phyloP scores from a whole-genome alignment of 192 early-diverging fungal genomes.

The Cetraspora pellucida region DNA sequence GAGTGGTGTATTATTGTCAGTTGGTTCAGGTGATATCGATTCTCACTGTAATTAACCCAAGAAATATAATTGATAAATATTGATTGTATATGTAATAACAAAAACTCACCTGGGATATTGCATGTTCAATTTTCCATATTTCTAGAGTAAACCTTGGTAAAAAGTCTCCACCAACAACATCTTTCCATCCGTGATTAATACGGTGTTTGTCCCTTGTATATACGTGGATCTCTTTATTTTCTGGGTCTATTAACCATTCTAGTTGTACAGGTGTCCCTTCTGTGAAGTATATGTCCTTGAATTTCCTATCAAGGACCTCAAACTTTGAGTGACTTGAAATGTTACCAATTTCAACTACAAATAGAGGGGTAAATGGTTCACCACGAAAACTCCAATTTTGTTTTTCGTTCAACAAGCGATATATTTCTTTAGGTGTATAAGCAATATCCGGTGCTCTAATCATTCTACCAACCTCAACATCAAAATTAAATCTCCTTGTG shows the following conservation, averaged over 20 bases:
- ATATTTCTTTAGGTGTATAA: conserved; percentile 19
- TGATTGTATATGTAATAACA: conserved; percentile 19
- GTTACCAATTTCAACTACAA: conserved; percentile 26
- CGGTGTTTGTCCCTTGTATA: not conserved
- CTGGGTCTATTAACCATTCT: conserved; percentile 29
- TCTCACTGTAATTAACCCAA: conserved; percentile 6
- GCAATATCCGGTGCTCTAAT: conserved; percentile 29
- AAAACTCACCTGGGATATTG: conserved; percentile 16
- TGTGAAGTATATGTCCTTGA: conserved; percentile 21
- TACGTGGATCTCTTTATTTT: conserved; percentile 27
- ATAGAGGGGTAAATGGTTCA: conserved; percentile 29
- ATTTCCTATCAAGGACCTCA: conserved; percentile 4
- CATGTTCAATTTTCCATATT: conserved; percentile 26
- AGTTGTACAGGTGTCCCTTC: conserved; percentile 1
- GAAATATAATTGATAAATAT: conserved; percentile 12
- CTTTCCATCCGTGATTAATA: conserved; percentile 23
- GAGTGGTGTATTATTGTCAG: not conserved
- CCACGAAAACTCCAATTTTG: conserved; percentile 28
- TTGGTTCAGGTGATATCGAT: not conserved
- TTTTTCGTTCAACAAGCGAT: conserved; percentile 3
- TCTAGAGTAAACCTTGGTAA: conserved; percentile 32
- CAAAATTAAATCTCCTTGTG: conserved; percentile 34
- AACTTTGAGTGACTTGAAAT: conserved; percentile 16
- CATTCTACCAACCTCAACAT: conserved; percentile 16
- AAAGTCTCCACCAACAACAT: conserved; percentile 28